Evolutionary conservation across 2,329 filamentous ascomycete species (phyloP).

Genomic region (Fusarium concolor): DNA sequence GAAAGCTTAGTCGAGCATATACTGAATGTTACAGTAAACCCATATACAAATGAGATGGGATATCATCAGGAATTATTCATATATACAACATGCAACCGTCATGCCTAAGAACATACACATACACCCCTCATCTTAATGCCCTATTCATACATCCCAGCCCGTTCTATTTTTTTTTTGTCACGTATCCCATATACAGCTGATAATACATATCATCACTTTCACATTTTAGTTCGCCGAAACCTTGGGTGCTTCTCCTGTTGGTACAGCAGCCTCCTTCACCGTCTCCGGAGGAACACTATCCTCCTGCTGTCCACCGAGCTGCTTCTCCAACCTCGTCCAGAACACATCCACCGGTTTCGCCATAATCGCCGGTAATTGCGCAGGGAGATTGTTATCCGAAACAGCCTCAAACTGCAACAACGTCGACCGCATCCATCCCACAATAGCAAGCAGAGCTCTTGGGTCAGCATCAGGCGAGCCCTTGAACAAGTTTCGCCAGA

Average conservation of each 20-base stretch:
- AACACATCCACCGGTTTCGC: conserved; percentile 56
- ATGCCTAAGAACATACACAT: not conserved
- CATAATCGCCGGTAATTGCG: conserved; percentile 50
- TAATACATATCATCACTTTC: conserved; percentile 40
- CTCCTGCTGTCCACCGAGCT: conserved; percentile 52
- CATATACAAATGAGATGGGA: conserved; percentile 20
- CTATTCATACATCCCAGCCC: conserved; percentile 40
- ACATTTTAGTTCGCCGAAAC: conserved; percentile 36
- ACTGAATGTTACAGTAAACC: conserved; percentile 15
- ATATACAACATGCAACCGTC: conserved; percentile 20
- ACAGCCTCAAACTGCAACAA: conserved; percentile 62
- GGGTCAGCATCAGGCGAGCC: conserved; percentile 67
- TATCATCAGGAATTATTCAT: conserved; percentile 37
- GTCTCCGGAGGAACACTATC: conserved; percentile 32
- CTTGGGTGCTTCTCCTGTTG: conserved; percentile 28
- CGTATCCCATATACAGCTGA: conserved; percentile 30
- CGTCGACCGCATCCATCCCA: conserved; percentile 66
- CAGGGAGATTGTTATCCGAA: conserved; percentile 57
- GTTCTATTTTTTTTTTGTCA: conserved; percentile 29
- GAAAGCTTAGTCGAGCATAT: conserved; percentile 39
- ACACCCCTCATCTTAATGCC: conserved; percentile 4
- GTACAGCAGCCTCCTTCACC: conserved; percentile 27
- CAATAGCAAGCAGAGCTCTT: conserved; percentile 63
- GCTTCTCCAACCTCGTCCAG: conserved; percentile 56
- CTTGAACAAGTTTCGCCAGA: conserved; percentile 96